Percentiles rank a stretch among this genome's conserved stretches.
Conservation (phyloP, 768 basidiomycete genomes). For the Pholiota microspora region DNA sequence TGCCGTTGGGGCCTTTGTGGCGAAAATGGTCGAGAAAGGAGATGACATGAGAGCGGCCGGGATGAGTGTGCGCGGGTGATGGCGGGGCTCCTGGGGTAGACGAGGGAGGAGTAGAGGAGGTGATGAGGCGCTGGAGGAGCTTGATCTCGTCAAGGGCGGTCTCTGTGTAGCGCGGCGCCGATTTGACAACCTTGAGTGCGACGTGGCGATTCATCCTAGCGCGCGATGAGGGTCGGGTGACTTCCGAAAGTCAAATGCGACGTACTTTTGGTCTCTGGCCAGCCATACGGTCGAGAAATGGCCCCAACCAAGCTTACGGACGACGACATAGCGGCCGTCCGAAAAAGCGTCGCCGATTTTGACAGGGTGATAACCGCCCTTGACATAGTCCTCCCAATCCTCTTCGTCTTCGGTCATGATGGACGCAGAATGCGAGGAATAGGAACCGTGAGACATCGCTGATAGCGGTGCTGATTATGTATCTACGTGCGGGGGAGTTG, state of each 20-base stretch:
- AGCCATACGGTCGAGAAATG: conserved; percentile 96
- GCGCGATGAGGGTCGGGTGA: neutral
- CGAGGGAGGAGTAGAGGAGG: conserved; percentile 63
- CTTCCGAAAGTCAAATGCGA: conserved; percentile 8
- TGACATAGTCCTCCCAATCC: conserved; percentile 85
- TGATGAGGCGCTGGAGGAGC: conserved; percentile 92
- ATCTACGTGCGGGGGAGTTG: neutral
- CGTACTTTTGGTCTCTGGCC: conserved; percentile 77
- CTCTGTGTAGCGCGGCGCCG: conserved; percentile 94
- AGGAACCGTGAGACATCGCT: conserved; percentile 70
- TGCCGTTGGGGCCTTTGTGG: conserved; percentile 95
- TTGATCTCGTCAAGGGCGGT: conserved; percentile 99
- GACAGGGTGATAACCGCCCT: conserved; percentile 88
- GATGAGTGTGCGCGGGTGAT: conserved; percentile 68
- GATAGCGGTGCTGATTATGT: conserved; percentile 5
- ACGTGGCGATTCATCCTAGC: conserved; percentile 91
- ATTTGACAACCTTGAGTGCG: conserved; percentile 98
- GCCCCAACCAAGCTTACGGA: conserved; percentile 94
- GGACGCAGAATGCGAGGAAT: conserved; percentile 70
- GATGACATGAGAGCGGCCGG: conserved; percentile 93
- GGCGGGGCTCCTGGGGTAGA: conserved; percentile 48
- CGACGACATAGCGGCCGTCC: conserved; percentile 83
- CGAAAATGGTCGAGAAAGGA: conserved; percentile 97
- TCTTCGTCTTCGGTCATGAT: conserved; percentile 92
- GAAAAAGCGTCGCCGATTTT: conserved; percentile 92